Evolutionary conservation across 768 basidiomycete species (phyloP), one percentile per base, ranked within the genome.

Genomic region (Auriculariales sp.): DNA sequence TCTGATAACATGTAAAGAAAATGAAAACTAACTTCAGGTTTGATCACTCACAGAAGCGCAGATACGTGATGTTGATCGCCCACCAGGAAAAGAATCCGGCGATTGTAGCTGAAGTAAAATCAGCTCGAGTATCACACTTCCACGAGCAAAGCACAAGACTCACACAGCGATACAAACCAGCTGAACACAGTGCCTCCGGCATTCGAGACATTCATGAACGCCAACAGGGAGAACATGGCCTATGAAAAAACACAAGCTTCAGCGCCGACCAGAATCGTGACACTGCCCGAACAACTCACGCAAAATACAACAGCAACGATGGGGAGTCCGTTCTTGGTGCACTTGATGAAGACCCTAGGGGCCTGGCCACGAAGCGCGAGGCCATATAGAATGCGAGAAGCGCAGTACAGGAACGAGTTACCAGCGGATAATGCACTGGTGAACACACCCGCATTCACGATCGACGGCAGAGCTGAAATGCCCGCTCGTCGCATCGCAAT

Each of bases 401-500:
- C 31, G 27, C 36, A 52, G 55, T 52, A 53, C 29, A 56, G 33
- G 48, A 50, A 51, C 27, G 50, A 42, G 45, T 53, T 53, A n/a
- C 56, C 52, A 33, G 54, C 51, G 31, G 54, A 66, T 57, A 58
- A 66, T 49, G 53, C 64, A 17, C 48, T 53, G 32, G 57, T 75
- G 59, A 89, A 74, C 57, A 88, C 68, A 49, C 68, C 70, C 10
- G 76, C 84, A 58, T 89, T 89, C 62, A 89, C 71, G 57, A 89
- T 74, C 42, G 76, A 75, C 4, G 78, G 77, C 28, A 84, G 67
- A 9, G 70, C 78, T 5, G 24, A 59, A 59, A 88, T 75, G 10
- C 86, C 83, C 0, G 83, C 81, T 33, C 73, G 71, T 39, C 66
- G 72, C 55, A 91, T 79, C 17, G 86, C 88, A 54, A 91, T 81